A percentile compares a stretch with the other conserved stretches of the same genome.
Evolutionary conservation across 768 basidiomycete species (phyloP).

Genomic region (Tubosaeta sp.): DNA sequence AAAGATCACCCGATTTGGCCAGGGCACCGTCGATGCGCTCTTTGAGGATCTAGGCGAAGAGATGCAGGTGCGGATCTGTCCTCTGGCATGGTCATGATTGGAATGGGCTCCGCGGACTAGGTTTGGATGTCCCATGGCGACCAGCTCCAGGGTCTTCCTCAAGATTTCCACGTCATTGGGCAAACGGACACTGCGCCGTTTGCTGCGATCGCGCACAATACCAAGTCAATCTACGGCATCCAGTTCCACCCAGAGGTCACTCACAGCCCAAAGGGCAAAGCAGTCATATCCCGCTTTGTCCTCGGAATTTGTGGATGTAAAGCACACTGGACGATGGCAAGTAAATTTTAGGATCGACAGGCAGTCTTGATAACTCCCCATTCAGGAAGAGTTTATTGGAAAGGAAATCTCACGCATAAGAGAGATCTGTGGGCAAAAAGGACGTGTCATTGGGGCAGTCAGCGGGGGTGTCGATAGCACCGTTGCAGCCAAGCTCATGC

Average conservation of each 20-base stretch:
- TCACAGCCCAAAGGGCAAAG: conserved; percentile 84
- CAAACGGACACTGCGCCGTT: conserved; percentile 83
- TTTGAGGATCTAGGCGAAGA: conserved; percentile 87
- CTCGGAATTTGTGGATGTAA: conserved; percentile 78
- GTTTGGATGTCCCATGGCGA: conserved; percentile 99
- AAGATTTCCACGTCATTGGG: conserved; percentile 85
- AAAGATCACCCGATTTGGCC: conserved; percentile 61
- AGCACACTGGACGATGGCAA: conserved; percentile 91
- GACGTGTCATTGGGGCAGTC: conserved; percentile 97
- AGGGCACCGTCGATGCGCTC: conserved; percentile 61
- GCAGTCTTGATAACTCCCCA: neutral
- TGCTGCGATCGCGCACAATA: conserved; percentile 89
- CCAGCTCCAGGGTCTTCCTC: conserved; percentile 77
- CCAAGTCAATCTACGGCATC: conserved; percentile 89
- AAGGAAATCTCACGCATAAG: conserved; percentile 94
- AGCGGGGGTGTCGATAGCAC: conserved; percentile 97
- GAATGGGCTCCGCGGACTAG: conserved; percentile 45
- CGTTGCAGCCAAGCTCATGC: conserved; percentile 98
- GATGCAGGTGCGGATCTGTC: conserved; percentile 61
- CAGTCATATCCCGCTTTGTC: conserved; percentile 84
- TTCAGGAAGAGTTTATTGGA: conserved; percentile 92
- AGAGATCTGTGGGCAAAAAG: conserved; percentile 89
- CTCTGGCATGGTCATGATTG: neutral
- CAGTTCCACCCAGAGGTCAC: conserved; percentile 99
- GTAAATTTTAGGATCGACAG: conserved; percentile 5